phyloP scores from a whole-genome alignment of 1,139 yeast genomes.

The Schwanniomyces etchellsii region DNA sequence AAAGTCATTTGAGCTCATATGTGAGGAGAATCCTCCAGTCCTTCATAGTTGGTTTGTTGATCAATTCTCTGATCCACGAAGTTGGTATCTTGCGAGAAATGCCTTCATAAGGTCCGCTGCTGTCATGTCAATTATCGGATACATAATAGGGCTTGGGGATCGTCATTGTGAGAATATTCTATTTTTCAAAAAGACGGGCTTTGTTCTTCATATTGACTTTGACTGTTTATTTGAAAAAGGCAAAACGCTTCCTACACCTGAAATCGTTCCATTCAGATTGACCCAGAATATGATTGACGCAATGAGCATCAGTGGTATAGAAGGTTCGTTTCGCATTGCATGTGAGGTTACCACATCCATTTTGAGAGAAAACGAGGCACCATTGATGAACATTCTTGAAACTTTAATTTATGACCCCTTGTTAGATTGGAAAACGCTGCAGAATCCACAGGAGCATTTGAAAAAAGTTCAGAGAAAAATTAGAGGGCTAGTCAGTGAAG shows the following conservation, averaged over 20 bases:
- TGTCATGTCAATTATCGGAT: slow-evolving; percentile 97
- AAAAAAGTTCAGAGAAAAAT: slow-evolving; percentile 72
- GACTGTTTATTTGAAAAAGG: slow-evolving; percentile 93
- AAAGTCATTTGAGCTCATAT: slow-evolving; percentile 25
- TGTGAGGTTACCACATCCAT: slow-evolving; percentile 80
- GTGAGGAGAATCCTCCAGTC: slow-evolving; percentile 59
- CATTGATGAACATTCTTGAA: slow-evolving; percentile 85
- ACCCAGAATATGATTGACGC: slow-evolving; percentile 90
- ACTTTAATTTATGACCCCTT: slow-evolving; percentile 91
- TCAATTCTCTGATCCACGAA: slow-evolving; percentile 81
- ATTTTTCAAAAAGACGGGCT: slow-evolving; percentile 69
- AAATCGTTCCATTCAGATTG: slow-evolving; percentile 87
- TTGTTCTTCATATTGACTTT: slow-evolving; percentile 88
- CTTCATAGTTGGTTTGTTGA: slow-evolving; percentile 84
- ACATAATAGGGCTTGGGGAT: slow-evolving; percentile 86
- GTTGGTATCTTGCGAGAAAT: slow-evolving; percentile 81
- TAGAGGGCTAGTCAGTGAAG: slow-evolving; percentile 71
- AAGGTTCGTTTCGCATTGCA: slow-evolving; percentile 80
- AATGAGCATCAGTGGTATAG: slow-evolving; percentile 84
- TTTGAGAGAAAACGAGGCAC: slow-evolving; percentile 76
- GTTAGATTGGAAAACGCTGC: slow-evolving; percentile 56
- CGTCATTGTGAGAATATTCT: slow-evolving; percentile 91
- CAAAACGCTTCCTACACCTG: slow-evolving; percentile 70
- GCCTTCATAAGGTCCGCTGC: slow-evolving; percentile 77
- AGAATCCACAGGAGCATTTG: slow-evolving; percentile 64